phyloP scores from a whole-genome alignment of 345 rosid genomes.

The Rhodamnia argentea region DNA sequence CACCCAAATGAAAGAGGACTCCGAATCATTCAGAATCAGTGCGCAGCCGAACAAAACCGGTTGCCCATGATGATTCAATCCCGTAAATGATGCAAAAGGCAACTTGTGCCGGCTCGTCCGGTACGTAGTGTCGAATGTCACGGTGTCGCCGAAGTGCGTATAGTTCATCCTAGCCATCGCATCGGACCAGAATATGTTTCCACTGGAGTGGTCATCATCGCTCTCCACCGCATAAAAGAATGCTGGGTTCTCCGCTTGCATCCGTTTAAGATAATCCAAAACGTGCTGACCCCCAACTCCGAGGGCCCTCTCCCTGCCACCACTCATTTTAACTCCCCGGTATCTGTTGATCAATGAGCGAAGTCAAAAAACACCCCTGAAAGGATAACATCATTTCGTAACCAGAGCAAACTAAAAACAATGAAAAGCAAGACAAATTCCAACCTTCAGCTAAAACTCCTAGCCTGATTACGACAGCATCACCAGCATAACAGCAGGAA shows the following conservation, averaged over 20 bases:
- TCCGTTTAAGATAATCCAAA: slow-evolving; percentile 52
- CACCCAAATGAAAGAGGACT: slow-evolving; percentile 57
- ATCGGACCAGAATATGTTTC: slow-evolving; percentile 71
- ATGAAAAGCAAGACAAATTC: neutral
- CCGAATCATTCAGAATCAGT: slow-evolving; percentile 45
- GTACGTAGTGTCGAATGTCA: slow-evolving; percentile 45
- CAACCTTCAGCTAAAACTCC: neutral
- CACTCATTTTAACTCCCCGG: neutral
- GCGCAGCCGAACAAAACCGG: slow-evolving; percentile 74
- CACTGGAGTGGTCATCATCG: slow-evolving; percentile 20
- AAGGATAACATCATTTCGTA: neutral
- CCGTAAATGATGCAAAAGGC: slow-evolving; percentile 66
- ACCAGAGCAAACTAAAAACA: neutral
- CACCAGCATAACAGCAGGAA: neutral
- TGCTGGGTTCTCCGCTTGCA: slow-evolving; percentile 48
- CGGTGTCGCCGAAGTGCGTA: slow-evolving; percentile 48
- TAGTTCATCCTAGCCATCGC: slow-evolving; percentile 44
- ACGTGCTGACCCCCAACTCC: slow-evolving; percentile 49
- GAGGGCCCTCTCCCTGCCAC: slow-evolving; percentile 19
- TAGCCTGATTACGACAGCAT: neutral
- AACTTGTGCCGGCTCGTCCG: slow-evolving; percentile 24
- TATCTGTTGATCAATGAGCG: neutral
- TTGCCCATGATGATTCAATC: slow-evolving; percentile 67
- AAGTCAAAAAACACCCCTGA: neutral
- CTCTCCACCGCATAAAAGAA: slow-evolving; percentile 54